Percentiles rank a stretch among this genome's conserved stretches.
These are phyloP conservation scores for Clavariopsis aquatica DNA, from an alignment of 495 filamentous ascomycete species.

Conservation along the genomic window DNA sequence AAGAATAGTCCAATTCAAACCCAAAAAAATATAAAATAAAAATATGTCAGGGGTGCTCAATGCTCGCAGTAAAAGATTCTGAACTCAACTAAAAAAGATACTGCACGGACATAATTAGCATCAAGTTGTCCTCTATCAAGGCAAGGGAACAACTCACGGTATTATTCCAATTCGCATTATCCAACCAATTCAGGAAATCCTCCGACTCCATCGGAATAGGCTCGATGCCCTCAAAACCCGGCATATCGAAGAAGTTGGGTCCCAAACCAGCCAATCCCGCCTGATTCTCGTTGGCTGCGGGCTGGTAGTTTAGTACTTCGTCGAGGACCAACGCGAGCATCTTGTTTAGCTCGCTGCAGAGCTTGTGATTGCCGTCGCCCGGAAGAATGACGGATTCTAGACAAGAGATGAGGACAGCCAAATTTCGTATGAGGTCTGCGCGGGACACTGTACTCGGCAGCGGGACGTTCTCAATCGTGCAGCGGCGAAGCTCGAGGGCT, in stretches of 20 bases:
- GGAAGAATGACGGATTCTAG: slow-evolving; percentile 30
- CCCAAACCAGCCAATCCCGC: not conserved
- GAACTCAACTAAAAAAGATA: slow-evolving; percentile 20
- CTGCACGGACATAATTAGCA: slow-evolving; percentile 12
- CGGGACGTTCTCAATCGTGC: slow-evolving; percentile 32
- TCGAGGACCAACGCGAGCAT: slow-evolving; percentile 33
- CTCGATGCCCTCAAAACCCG: slow-evolving; percentile 33
- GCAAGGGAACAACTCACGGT: slow-evolving; percentile 17
- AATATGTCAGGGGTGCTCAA: too few species aligned
- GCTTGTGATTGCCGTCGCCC: slow-evolving; percentile 33
- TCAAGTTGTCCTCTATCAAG: not conserved
- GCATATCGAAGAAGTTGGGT: slow-evolving; percentile 30
- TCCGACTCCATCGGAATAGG: slow-evolving; percentile 35
- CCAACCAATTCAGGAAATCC: slow-evolving; percentile 35
- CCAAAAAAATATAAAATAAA: too few species aligned
- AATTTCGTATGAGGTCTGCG: slow-evolving; percentile 34
- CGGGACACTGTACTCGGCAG: slow-evolving; percentile 25
- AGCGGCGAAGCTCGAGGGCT: slow-evolving; percentile 30
- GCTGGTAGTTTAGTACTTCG: slow-evolving; percentile 34
- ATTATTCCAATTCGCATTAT: slow-evolving; percentile 37
- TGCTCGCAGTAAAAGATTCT: too few species aligned
- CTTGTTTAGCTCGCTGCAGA: slow-evolving; percentile 35
- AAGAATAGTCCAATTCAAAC: too few species aligned
- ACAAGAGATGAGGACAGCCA: slow-evolving; percentile 33
- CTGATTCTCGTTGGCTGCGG: slow-evolving; percentile 11